A percentile compares a stretch with the other conserved stretches of the same genome.
Conservation (phyloP, 768 basidiomycete species). For the Amanita pallidorosea region DNA sequence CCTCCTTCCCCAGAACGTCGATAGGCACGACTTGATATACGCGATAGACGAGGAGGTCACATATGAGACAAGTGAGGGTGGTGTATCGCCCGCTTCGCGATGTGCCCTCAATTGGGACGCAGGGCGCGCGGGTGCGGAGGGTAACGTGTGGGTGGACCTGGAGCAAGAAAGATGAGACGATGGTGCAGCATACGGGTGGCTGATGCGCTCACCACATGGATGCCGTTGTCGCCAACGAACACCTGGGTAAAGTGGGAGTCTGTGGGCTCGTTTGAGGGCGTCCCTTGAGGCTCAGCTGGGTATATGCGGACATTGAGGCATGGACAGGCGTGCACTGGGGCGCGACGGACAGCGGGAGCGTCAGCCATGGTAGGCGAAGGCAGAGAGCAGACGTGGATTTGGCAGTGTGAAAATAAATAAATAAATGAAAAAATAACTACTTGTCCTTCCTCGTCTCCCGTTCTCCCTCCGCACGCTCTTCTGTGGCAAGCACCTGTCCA, state of each 20-base stretch:
- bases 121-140: constrained; percentile 45
- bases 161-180: constrained; percentile 8
- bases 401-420: constrained; percentile 15
- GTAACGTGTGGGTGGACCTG: constrained; percentile 66
- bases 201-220: constrained; percentile 43
- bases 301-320: constrained; percentile 64
- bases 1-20: constrained; percentile 50
- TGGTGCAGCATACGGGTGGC: constrained; percentile 3
- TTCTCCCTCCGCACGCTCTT: constrained; percentile 28
- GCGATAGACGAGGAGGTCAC: constrained; percentile 56
- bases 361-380: constrained; percentile 20
- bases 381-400: constrained; percentile 20
- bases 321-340: constrained; percentile 40
- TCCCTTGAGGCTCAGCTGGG: constrained; percentile 20
- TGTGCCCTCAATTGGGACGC: constrained; percentile 29
- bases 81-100: constrained; percentile 47
- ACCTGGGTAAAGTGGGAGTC: constrained; percentile 39
- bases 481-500: constrained; percentile 66
- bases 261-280: constrained; percentile 20
- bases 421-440: constrained; percentile 14
- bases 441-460: constrained; percentile 50
- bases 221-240: constrained; percentile 58
- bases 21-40: constrained; percentile 47
- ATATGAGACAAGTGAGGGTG: constrained; percentile 60
- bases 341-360: constrained; percentile 12